A percentile compares a stretch with the other conserved stretches of the same genome.
These are phyloP conservation scores for Thalassiosira exigua DNA, from an alignment of 352 stramenopile genomes.

Conservation along the genomic window DNA sequence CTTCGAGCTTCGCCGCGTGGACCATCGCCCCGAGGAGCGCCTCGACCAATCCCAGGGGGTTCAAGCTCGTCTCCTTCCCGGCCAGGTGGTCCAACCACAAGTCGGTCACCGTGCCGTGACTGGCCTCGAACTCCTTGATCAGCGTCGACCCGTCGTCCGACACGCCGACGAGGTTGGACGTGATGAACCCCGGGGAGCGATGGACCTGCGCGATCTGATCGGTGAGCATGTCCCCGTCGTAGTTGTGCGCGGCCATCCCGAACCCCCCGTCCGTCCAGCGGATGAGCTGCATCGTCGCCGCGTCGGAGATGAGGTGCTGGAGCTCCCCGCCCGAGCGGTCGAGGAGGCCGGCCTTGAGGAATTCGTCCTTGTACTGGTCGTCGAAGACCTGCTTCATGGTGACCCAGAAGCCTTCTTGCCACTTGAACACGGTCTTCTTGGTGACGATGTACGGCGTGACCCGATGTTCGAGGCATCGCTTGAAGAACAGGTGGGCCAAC, in stretches of 20 bases:
- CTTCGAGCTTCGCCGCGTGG: slow-evolving; percentile 80
- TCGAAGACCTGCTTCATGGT: slow-evolving; percentile 89
- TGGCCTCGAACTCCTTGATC: slow-evolving; percentile 90
- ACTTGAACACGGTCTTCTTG: slow-evolving; percentile 92
- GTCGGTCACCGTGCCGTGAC: slow-evolving; percentile 89
- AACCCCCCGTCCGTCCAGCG: slow-evolving; percentile 88
- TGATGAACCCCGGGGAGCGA: slow-evolving; percentile 89
- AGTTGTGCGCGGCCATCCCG: slow-evolving; percentile 90
- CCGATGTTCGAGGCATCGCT: slow-evolving; percentile 83
- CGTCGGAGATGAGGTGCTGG: slow-evolving; percentile 88
- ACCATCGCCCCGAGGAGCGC: slow-evolving; percentile 87
- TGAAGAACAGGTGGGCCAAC: slow-evolving; percentile 88
- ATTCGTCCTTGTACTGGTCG: slow-evolving; percentile 84
- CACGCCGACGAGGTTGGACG: slow-evolving; percentile 88
- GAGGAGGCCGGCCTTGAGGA: slow-evolving; percentile 83
- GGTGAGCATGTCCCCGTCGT: slow-evolving; percentile 88
- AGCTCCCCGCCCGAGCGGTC: slow-evolving; percentile 85
- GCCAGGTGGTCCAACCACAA: slow-evolving; percentile 87
- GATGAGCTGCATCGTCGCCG: slow-evolving; percentile 90
- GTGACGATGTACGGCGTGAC: slow-evolving; percentile 90
- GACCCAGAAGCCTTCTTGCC: slow-evolving; percentile 90
- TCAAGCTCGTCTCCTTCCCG: slow-evolving; percentile 88
- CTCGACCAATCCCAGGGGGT: slow-evolving; percentile 88
- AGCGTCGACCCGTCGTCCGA: slow-evolving; percentile 81
- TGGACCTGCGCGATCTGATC: slow-evolving; percentile 89